A percentile compares a stretch with the other conserved stretches of the same genome.
Conservation (phyloP, 202 grass and related monocot species). For the Setaria viridis region DNA sequence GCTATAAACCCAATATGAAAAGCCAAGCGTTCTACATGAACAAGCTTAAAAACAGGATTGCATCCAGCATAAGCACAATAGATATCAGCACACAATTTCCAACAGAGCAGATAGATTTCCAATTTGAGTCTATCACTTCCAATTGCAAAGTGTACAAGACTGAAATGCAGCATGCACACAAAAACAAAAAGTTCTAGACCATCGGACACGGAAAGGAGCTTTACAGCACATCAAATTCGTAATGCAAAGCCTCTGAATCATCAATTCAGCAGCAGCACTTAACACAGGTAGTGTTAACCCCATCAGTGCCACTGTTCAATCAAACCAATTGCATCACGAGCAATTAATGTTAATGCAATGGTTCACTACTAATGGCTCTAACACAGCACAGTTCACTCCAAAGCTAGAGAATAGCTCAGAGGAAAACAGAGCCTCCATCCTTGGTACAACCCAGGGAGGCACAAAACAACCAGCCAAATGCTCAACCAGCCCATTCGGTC, state of each 20-base stretch:
- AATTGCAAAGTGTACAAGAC: neutral
- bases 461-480: neutral
- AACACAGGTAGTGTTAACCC: neutral
- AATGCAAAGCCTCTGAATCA: neutral
- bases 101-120: slow-evolving; percentile 20
- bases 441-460: neutral
- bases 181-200: slow-evolving; percentile 7
- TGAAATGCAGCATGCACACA: neutral
- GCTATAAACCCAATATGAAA: slow-evolving; percentile 16
- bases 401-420: neutral
- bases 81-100: neutral
- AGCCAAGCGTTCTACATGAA: slow-evolving; percentile 17
- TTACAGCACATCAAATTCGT: neutral
- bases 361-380: neutral
- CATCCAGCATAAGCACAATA: slow-evolving; percentile 1
- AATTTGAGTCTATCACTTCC: neutral
- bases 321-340: neutral
- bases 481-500: neutral
- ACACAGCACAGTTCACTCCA: neutral
- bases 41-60: slow-evolving; percentile 16
- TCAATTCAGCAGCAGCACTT: neutral
- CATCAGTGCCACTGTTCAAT: slow-evolving; percentile 29
- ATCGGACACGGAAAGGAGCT: neutral
- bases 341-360: slow-evolving; percentile 26
- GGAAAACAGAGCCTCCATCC: neutral